These are phyloP conservation scores for Aspergillus fischeri DNA, from an alignment of 2,329 filamentous ascomycete genomes.

Conservation along the genomic window DNA sequence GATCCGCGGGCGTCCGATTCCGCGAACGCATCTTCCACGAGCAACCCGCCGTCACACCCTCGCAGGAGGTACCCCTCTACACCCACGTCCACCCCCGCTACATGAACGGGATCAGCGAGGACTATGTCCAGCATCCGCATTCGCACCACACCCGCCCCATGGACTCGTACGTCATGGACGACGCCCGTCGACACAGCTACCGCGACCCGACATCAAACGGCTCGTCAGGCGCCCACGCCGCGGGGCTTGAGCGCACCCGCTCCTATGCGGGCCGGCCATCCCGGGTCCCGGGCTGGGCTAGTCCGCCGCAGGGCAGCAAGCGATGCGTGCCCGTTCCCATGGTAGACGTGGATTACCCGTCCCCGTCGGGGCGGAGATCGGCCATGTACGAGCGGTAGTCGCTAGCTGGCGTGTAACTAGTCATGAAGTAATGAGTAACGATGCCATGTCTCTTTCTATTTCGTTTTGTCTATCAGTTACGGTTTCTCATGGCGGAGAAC, in stretches of 20 bases:
- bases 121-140: constrained; percentile 5
- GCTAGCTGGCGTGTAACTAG: background rate
- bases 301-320: background rate
- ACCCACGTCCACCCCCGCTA: constrained; percentile 13
- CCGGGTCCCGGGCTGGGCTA: constrained; percentile 5
- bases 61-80: constrained; percentile 8
- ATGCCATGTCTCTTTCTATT: background rate
- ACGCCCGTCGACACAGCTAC: constrained; percentile 23
- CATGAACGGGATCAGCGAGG: constrained; percentile 9
- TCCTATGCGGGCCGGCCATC: constrained; percentile 12
- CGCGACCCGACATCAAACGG: constrained; percentile 15
- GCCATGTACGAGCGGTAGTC: constrained; percentile 12
- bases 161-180: constrained; percentile 22
- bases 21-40: constrained; percentile 16
- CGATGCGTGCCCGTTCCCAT: background rate
- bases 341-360: constrained; percentile 7
- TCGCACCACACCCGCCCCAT: constrained; percentile 17
- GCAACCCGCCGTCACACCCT: constrained; percentile 6
- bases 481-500: background rate
- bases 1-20: constrained; percentile 6
- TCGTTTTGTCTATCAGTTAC: background rate
- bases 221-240: constrained; percentile 1
- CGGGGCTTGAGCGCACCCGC: constrained; percentile 16
- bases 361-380: constrained; percentile 5
- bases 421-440: background rate